Evolutionary conservation across 108 stramenopile species (phyloP), one percentile per base, ranked within the genome.

Genomic region (Discostella pseudostelligera): DNA sequence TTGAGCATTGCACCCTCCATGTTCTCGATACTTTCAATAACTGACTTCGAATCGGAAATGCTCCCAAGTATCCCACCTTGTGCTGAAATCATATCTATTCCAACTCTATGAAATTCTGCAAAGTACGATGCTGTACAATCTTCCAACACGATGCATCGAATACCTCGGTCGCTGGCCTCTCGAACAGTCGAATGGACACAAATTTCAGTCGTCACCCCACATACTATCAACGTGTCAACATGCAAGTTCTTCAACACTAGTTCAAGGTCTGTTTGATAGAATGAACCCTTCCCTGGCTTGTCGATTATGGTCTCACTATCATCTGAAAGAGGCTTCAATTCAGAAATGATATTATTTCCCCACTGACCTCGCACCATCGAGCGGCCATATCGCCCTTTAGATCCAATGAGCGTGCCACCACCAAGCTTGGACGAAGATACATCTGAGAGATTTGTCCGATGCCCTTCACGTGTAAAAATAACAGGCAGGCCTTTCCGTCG

Each of bases 121-220:
- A 83, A 76, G 71, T 83, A 90, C 11, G 87, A 87, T 35, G 82
- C 85, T 50, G 79, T 81, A 26, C 82, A 82, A 62, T 91, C 90
- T 13, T 67, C 55, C 8, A 87, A 64, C 4, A 79, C 77, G 39
- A 91, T 65, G 67, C 85, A 87, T 44, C 73, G 60, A 54, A 73
- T 78, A 2, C 87, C 87, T 5, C 87, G 67, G 70, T 91, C 90
- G 40, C 81, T 87, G 29, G 85, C 90, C 56, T 91, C 90, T 7
- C 87, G 76, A 19, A 87, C 75, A 1, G 90, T 91, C 20, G 84
- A 81, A 54, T 91, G 85, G 16, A 91, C 87, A 57, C 90, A 88
- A 13, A 91, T 82, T 59, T 88, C 89, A 2, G 89, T 87, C 1
- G 89, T 90, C 10, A 90, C 89, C 19, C 89, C 89, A 50, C 81